Percentiles rank a stretch among this genome's conserved stretches.
These are phyloP conservation scores for Excoecaria agallocha DNA, from an alignment of 345 rosid species.

Conservation along the genomic window DNA sequence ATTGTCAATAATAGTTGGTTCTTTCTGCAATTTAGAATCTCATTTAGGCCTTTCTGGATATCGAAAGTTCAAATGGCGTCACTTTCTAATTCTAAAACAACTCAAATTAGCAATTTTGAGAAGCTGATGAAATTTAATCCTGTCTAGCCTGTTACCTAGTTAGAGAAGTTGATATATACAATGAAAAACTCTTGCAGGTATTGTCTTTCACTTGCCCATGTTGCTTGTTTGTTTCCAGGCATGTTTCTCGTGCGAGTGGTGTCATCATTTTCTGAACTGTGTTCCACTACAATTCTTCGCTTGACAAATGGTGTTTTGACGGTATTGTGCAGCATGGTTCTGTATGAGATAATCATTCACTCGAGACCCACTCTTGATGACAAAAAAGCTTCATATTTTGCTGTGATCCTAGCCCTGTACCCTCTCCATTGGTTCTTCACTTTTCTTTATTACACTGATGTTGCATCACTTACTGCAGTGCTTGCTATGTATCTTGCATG, in stretches of 20 bases:
- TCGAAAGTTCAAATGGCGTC: not conserved
- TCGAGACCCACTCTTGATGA: conserved; percentile 59
- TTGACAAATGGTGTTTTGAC: conserved; percentile 65
- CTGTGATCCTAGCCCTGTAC: conserved; percentile 61
- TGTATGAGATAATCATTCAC: conserved; percentile 58
- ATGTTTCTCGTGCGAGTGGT: conserved; percentile 32
- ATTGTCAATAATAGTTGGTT: not conserved
- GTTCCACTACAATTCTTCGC: conserved; percentile 64
- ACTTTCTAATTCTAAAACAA: not conserved
- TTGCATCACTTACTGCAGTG: conserved; percentile 75
- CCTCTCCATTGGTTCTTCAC: conserved; percentile 96
- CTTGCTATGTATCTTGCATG: conserved; percentile 87
- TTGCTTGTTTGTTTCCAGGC: conserved; percentile 72
- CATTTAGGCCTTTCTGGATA: not conserved
- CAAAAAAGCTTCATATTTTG: conserved; percentile 52
- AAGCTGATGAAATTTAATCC: not conserved
- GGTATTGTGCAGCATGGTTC: conserved; percentile 62
- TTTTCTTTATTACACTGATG: conserved; percentile 93
- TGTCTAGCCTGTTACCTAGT: not conserved
- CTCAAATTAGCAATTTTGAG: not conserved
- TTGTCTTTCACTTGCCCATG: conserved; percentile 76
- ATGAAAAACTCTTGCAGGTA: conserved; percentile 61
- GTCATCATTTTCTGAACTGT: conserved; percentile 46
- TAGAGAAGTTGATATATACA: conserved; percentile 25
- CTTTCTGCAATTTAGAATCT: not conserved